A percentile compares a stretch with the other conserved stretches of the same genome.
Evolutionary conservation across 2,329 filamentous ascomycete species (phyloP).

Genomic region (Cryphonectria parasitica): DNA sequence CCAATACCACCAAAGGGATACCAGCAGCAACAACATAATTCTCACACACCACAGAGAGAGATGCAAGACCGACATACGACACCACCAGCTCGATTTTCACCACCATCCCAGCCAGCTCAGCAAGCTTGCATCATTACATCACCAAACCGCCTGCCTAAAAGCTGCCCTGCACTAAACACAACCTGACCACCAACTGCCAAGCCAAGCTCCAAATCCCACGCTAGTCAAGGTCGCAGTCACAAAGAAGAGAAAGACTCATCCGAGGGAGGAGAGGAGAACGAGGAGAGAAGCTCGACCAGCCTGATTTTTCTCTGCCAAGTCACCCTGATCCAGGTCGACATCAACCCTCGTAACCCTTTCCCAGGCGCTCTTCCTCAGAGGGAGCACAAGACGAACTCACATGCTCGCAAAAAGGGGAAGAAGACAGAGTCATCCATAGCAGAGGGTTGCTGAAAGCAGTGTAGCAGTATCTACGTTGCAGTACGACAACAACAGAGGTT

Average conservation of each 20-base stretch:
- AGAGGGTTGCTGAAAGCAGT: neutral
- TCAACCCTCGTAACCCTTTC: neutral
- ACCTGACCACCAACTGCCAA: constrained; percentile 2
- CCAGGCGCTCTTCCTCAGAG: neutral
- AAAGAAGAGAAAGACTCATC: constrained; percentile 1
- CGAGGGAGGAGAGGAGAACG: neutral
- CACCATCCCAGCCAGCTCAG: neutral
- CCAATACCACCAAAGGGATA: neutral
- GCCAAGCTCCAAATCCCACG: neutral
- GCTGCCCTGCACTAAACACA: constrained; percentile 3
- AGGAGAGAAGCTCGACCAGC: neutral
- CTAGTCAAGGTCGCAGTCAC: neutral
- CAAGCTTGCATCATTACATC: constrained; percentile 5
- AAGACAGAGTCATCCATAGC: neutral
- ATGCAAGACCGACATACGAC: neutral
- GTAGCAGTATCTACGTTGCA: neutral
- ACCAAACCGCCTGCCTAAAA: neutral
- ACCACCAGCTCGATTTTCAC: neutral
- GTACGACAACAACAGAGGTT: neutral
- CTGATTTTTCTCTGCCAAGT: neutral
- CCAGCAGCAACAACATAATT: neutral
- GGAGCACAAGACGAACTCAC: neutral
- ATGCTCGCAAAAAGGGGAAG: neutral
- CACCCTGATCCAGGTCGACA: neutral
- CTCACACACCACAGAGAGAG: neutral